Conservation (phyloP, 352 stramenopile genomes). For the Albugo laibachii region DNA sequence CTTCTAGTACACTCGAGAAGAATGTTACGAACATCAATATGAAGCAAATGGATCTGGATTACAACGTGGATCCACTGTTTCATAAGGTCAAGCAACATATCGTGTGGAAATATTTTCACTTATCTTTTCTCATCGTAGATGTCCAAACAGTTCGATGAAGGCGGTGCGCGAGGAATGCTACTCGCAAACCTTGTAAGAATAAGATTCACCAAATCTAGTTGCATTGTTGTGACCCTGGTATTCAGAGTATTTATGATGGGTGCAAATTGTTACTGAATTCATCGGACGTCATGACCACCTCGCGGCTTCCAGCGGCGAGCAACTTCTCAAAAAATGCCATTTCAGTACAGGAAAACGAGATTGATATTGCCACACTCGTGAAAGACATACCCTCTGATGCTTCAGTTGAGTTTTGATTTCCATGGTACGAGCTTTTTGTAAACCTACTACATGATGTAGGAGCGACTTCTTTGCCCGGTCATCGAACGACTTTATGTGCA, state of each 20-base stretch:
- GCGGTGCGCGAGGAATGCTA: conserved; percentile 81
- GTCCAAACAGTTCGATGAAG: conserved; percentile 83
- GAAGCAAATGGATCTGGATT: conserved; percentile 73
- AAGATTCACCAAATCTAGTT: neutral
- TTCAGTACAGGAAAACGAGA: neutral
- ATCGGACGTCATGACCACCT: conserved; percentile 22
- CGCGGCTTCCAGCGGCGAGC: too few species aligned
- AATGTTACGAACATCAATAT: conserved; percentile 78
- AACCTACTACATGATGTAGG: too few species aligned
- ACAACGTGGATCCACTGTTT: conserved; percentile 80
- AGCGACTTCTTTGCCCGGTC: conserved; percentile 35
- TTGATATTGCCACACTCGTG: neutral
- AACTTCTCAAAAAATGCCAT: neutral
- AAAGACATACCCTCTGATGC: conserved; percentile 7
- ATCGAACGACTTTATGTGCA: conserved; percentile 53
- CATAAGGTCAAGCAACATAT: conserved; percentile 29
- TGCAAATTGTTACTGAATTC: conserved; percentile 75
- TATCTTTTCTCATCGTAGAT: conserved; percentile 17
- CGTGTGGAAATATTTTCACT: neutral
- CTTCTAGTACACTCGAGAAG: conserved; percentile 61
- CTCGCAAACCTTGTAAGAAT: conserved; percentile 58
- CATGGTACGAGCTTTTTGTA: too few species aligned
- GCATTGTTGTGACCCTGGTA: neutral
- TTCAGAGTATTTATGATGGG: conserved; percentile 58
- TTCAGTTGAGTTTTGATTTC: neutral